Conservation (phyloP, 352 stramenopile species). For the Pythium dissotocum region DNA sequence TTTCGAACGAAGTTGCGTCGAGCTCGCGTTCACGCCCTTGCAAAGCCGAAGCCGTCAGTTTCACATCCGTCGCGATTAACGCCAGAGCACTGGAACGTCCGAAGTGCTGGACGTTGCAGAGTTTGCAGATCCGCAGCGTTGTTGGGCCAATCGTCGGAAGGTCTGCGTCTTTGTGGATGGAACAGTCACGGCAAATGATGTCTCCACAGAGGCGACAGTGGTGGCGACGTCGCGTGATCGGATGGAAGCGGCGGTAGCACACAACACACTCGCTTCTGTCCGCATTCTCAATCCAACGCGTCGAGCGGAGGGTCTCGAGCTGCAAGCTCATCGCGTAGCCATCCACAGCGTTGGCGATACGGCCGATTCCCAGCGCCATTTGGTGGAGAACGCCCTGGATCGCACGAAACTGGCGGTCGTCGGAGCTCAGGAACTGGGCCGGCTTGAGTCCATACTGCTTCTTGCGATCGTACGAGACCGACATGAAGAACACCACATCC, state of each 20-base stretch:
- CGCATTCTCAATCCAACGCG: conserved; percentile 60
- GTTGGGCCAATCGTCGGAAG: conserved; percentile 65
- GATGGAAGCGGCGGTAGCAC: conserved; percentile 70
- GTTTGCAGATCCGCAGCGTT: conserved; percentile 62
- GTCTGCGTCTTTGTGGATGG: conserved; percentile 67
- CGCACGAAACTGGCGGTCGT: conserved; percentile 63
- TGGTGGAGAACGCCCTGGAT: conserved; percentile 56
- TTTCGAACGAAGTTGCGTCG: conserved; percentile 20
- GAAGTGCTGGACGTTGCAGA: conserved; percentile 47
- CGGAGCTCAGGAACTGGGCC: conserved; percentile 30
- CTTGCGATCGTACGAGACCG: conserved; percentile 32
- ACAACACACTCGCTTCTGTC: conserved; percentile 55
- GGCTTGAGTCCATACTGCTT: conserved; percentile 19
- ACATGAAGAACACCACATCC: conserved; percentile 82
- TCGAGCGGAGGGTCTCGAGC: conserved; percentile 50
- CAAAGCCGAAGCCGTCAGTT: conserved; percentile 7
- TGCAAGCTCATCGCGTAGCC: conserved; percentile 62
- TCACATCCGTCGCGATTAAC: conserved; percentile 23
- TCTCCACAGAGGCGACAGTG: conserved; percentile 79
- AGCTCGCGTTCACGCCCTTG: conserved; percentile 17
- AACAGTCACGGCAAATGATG: conserved; percentile 76
- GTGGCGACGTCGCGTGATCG: conserved; percentile 61
- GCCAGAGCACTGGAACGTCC: conserved; percentile 24
- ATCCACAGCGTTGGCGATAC: conserved; percentile 58
- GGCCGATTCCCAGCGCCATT: conserved; percentile 55